Base-by-base conservation (phyloP, 1,284 basidiomycete genomes). In the Pseudomicrostroma phylloplanum region DNA sequence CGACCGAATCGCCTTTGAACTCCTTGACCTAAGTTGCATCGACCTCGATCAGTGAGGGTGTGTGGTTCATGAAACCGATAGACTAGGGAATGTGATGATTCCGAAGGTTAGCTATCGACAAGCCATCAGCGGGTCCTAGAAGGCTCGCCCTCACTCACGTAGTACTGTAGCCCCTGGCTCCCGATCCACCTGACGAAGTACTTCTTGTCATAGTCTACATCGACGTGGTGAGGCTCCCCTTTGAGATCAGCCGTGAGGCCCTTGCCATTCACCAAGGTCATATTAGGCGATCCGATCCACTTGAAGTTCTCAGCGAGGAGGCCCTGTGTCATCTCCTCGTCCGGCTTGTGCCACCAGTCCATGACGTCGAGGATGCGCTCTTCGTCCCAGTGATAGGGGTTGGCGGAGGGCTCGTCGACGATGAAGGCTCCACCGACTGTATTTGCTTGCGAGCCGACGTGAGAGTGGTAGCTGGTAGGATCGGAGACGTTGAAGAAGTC, bases 401-500 rank as follows among this genome's bases (percentile, higher is more conserved):
- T 36, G 13, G 62, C 53, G 17, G 23, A 1, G 0, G 64, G 59
- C 53, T 71, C 69, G 25, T 72, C 70, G 4, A 77, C 63, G 42
- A 77, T 64, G 30, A 77, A 53, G 4, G 58, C 64, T 1, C 71
- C 75, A 19, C 70, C 64, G 12, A 69, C 72, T 1, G 66, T 73
- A 61, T 68, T 69, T 1, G 66, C 56, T 43, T 75, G 69, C 17
- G 69, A 55, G 0, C 69, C 74, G 12, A 72, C 71, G 55, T 77
- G 75, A 1, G 64, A 48, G 51, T 77, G 75, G 58, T 72, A 74
- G 17, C 64, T 63, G 55, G 15, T 49, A 1, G 25, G 8, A 40
- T 9, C 26, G 15, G 13, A 11, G 40, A 26, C 49, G 17, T 36
- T 13, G 1, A 26, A 48, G 6, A n/a, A 48, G 30, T 36, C 30